These are phyloP conservation scores for Daucus carota DNA, from an alignment of 129 eudicot species.

Conservation along the genomic window DH1_v3.0 NC_030383.2:37572501-37573000, in stretches of 20 bases:
- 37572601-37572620: slow-evolving; percentile 23
- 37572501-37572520: slow-evolving; percentile 52
- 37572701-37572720: slow-evolving; percentile 32
- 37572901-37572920: not conserved
- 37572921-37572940: not conserved
- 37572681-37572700: slow-evolving; percentile 25
- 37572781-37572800: not conserved
- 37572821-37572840: not conserved
- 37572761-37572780: not conserved
- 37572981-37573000: not conserved
- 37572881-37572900: not conserved
- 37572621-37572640: slow-evolving; percentile 31
- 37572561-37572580: slow-evolving; percentile 30
- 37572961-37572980: not conserved
- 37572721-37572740: not conserved
- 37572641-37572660: slow-evolving; percentile 27
- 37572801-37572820: not conserved
- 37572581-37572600: slow-evolving; percentile 36
- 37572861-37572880: not conserved
- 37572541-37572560: slow-evolving; percentile 33
- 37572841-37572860: not conserved
- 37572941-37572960: not conserved
- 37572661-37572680: slow-evolving; percentile 26
- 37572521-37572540: slow-evolving; percentile 59
- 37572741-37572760: slow-evolving; percentile 9